Percentiles rank a stretch among this genome's conserved stretches.
phyloP scores from a whole-genome alignment of 768 basidiomycete species.

The Cyclocybe cylindracea region DNA sequence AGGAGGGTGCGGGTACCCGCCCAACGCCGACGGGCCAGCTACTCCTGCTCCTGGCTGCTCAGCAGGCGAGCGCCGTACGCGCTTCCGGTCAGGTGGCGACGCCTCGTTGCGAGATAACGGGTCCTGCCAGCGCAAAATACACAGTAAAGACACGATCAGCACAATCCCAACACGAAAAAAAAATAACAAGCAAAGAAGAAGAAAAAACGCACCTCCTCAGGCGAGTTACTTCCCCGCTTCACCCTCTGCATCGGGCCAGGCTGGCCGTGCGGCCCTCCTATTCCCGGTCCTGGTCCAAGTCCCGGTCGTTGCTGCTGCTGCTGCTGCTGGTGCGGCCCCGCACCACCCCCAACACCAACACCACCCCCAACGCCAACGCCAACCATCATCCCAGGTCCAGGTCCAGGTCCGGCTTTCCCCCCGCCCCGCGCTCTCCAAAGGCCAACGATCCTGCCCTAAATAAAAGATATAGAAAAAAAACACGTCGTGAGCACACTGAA shows the following conservation, averaged over 20 bases:
- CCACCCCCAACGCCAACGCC: no score
- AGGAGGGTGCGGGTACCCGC: background rate
- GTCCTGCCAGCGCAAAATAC: slow-evolving; percentile 38
- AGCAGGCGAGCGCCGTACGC: slow-evolving; percentile 49
- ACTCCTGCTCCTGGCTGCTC: slow-evolving; percentile 41
- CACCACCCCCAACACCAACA: slow-evolving; percentile 13
- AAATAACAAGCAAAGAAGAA: slow-evolving; percentile 7
- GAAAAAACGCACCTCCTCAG: slow-evolving; percentile 49
- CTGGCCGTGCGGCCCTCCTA: slow-evolving; percentile 25
- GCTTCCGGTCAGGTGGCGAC: slow-evolving; percentile 61
- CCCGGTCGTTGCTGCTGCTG: slow-evolving; percentile 31
- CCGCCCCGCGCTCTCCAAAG: slow-evolving; percentile 8
- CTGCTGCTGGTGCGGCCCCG: slow-evolving; percentile 25
- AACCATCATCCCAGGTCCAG: slow-evolving; percentile 8
- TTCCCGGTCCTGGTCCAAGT: slow-evolving; percentile 11
- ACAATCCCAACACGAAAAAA: no score
- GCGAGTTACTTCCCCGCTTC: slow-evolving; percentile 64
- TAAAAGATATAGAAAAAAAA: slow-evolving; percentile 7
- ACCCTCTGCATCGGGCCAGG: slow-evolving; percentile 14
- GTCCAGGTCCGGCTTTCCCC: slow-evolving; percentile 1
- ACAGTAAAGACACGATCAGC: no score
- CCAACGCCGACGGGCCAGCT: slow-evolving; percentile 4
- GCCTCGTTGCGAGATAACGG: slow-evolving; percentile 48
- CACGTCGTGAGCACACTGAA: slow-evolving; percentile 7
- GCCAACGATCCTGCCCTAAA: slow-evolving; percentile 14